A percentile compares a stretch with the other conserved stretches of the same genome.
Conservation (phyloP, 2,329 filamentous ascomycete genomes). For the Fusarium nematophilum region DNA sequence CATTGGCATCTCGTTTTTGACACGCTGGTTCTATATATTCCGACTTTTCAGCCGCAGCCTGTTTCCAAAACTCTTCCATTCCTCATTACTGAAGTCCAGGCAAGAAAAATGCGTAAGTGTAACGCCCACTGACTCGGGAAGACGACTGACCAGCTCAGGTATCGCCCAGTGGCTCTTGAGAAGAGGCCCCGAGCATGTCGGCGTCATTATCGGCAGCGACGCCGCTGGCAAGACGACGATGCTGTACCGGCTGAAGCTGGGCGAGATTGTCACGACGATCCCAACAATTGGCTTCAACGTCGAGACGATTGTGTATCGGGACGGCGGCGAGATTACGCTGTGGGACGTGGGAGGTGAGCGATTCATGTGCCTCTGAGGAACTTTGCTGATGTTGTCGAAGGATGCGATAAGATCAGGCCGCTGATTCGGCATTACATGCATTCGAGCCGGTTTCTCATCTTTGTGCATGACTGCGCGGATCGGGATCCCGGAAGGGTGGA, state of each 20-base stretch:
- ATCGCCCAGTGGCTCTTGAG: conserved; percentile 40
- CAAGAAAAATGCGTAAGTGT: conserved; percentile 33
- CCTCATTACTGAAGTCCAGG: no score
- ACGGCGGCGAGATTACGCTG: conserved; percentile 37
- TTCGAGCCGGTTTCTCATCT: conserved; percentile 42
- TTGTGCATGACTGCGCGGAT: conserved; percentile 46
- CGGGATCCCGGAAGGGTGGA: conserved; percentile 34
- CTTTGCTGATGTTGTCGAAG: conserved; percentile 18
- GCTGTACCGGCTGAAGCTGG: conserved; percentile 85
- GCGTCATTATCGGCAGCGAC: conserved; percentile 41
- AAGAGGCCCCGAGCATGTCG: conserved; percentile 27
- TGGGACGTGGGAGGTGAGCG: conserved; percentile 47
- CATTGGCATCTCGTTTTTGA: no score
- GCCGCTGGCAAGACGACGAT: conserved; percentile 78
- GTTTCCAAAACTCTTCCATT: no score
- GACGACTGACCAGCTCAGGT: conserved; percentile 18
- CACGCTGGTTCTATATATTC: no score
- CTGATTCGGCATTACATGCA: conserved; percentile 44
- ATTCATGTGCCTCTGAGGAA: fast-evolving
- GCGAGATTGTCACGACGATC: conserved; percentile 92
- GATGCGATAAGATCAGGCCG: conserved; percentile 44
- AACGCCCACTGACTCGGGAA: fast-evolving
- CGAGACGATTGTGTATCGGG: conserved; percentile 70
- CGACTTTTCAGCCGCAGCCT: no score
- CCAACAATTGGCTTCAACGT: conserved; percentile 97